Conservation (phyloP, 768 basidiomycete genomes). For the Hemileccinum impolitum region DNA sequence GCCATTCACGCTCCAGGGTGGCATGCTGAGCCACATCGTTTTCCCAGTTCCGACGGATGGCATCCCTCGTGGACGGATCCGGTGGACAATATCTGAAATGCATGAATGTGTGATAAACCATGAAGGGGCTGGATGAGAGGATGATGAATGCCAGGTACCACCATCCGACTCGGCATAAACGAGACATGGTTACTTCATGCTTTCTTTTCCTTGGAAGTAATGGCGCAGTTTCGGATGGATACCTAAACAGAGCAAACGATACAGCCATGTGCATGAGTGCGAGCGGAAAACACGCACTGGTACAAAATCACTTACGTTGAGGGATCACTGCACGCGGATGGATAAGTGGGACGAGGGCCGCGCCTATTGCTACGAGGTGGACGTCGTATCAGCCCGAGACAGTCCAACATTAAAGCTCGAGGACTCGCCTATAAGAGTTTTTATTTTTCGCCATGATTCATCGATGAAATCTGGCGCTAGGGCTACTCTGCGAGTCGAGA, state of each 20-base stretch:
- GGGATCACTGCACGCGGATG: no score
- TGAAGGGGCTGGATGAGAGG: background rate
- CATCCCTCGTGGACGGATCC: constrained; percentile 1
- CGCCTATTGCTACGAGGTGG: background rate
- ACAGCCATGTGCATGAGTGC: background rate
- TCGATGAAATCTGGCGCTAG: no score
- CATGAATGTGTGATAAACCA: background rate
- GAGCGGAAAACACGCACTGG: background rate
- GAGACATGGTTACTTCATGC: background rate
- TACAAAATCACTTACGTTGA: background rate
- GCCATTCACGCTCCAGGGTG: background rate
- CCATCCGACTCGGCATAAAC: background rate
- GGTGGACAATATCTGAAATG: constrained; percentile 8
- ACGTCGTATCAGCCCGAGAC: no score
- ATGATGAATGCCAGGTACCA: background rate
- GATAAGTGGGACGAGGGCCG: background rate
- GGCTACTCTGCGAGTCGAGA: no score
- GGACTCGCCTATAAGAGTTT: background rate
- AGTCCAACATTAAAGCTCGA: no score
- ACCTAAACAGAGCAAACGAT: background rate
- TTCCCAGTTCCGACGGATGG: constrained; percentile 8
- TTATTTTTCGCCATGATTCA: background rate
- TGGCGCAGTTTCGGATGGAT: background rate
- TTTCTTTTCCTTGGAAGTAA: background rate
- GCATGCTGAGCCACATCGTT: constrained; percentile 1